A percentile compares a stretch with the other conserved stretches of the same genome.
These are phyloP conservation scores for Wickerhamomyces silvicola DNA, from an alignment of 805 yeast species.

Conservation along the genomic window DNA sequence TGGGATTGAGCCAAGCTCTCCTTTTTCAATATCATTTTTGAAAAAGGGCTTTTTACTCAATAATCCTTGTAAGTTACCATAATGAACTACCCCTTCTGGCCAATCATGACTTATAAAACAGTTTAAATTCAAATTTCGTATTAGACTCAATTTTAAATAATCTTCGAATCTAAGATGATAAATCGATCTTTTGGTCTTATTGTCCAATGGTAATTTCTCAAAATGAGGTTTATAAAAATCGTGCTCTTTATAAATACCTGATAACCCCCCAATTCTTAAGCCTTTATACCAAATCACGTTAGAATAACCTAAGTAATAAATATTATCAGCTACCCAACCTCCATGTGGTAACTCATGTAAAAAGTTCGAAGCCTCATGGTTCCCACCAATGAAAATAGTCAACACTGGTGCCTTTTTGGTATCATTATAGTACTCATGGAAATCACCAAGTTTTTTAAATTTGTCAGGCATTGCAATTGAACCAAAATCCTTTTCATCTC, in stretches of 20 bases:
- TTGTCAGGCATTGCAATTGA: conserved; percentile 77
- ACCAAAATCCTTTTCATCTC: conserved; percentile 56
- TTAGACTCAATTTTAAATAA: conserved; percentile 46
- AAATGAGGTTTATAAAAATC: conserved; percentile 38
- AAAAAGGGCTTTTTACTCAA: conserved; percentile 62
- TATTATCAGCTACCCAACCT: conserved; percentile 89
- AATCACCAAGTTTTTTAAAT: conserved; percentile 73
- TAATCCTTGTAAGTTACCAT: conserved; percentile 52
- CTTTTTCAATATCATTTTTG: conserved; percentile 49
- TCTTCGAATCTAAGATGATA: conserved; percentile 65
- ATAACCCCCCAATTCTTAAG: conserved; percentile 67
- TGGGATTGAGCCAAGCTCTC: conserved; percentile 68
- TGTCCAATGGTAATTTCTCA: conserved; percentile 44
- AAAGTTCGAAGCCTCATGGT: conserved; percentile 86
- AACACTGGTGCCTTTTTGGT: conserved; percentile 57
- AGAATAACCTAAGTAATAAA: conserved; percentile 76
- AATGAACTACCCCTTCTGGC: conserved; percentile 73
- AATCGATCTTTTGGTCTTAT: conserved; percentile 43
- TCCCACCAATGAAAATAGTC: conserved; percentile 89
- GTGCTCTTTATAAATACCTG: conserved; percentile 69
- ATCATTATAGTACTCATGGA: conserved; percentile 64
- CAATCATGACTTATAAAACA: conserved; percentile 84
- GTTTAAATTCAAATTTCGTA: conserved; percentile 34
- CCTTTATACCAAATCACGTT: conserved; percentile 75
- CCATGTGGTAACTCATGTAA: conserved; percentile 70